phyloP scores from a whole-genome alignment of 2,329 filamentous ascomycete species.

The Fusarium secorum region DNA sequence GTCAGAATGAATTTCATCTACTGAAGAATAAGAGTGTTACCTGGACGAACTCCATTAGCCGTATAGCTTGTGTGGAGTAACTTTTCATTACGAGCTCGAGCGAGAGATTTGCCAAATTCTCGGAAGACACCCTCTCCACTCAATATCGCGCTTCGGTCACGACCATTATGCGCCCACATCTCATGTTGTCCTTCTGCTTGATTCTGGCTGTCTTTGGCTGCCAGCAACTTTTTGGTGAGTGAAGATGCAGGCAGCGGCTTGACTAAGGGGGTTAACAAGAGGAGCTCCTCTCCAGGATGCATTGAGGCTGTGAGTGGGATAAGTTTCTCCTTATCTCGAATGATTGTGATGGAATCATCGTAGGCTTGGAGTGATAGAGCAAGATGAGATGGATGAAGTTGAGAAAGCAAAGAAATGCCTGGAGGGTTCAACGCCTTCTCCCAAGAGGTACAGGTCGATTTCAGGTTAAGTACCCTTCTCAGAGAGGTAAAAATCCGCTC shows the following conservation, averaged over 20 bases:
- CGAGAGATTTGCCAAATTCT: conserved; percentile 87
- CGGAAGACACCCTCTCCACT: conserved; percentile 93
- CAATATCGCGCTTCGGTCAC: conserved; percentile 72
- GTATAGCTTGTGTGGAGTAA: conserved; percentile 95
- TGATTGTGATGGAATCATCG: conserved; percentile 90
- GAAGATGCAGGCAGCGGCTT: conserved; percentile 92
- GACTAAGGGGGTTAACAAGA: conserved; percentile 86
- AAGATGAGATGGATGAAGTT: conserved; percentile 83
- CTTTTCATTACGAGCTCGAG: conserved; percentile 83
- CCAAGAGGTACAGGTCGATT: conserved; percentile 88
- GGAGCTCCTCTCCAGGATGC: conserved; percentile 85
- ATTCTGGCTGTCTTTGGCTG: conserved; percentile 55
- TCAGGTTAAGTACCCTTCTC: conserved; percentile 79
- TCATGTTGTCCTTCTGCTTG: conserved; percentile 57
- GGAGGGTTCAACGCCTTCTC: conserved; percentile 87
- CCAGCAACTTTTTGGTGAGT: conserved; percentile 74
- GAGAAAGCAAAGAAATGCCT: conserved; percentile 77
- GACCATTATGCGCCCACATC: conserved; percentile 60
- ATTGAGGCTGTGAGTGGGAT: conserved; percentile 84
- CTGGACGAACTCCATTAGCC: conserved; percentile 85
- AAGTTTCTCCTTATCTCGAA: conserved; percentile 85
- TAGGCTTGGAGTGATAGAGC: conserved; percentile 85
- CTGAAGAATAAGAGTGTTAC: conserved; percentile 44
- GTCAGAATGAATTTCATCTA: not conserved
- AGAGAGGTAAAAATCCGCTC: conserved; percentile 83